These are phyloP conservation scores for Ilex paraguariensis DNA, from an alignment of 305 asterid species.

Conservation along the genomic window DNA sequence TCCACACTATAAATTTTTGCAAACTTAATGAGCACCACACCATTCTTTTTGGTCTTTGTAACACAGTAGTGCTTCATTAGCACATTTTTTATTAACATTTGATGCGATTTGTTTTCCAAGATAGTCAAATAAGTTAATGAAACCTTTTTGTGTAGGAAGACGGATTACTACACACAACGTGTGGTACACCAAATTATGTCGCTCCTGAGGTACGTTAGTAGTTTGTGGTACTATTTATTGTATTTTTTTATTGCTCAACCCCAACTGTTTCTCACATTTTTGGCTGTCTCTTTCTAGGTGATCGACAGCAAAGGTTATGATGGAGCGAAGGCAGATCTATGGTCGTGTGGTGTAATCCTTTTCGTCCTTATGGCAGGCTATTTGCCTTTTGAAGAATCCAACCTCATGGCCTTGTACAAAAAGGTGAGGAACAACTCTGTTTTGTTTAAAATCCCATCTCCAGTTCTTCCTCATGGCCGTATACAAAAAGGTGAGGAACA, in stretches of 20 bases:
- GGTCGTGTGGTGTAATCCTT: slow-evolving; percentile 99
- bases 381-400: slow-evolving; percentile 90
- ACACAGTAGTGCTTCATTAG: too few relatives aligned
- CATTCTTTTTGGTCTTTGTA: too few relatives aligned
- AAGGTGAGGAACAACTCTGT: slow-evolving; percentile 70
- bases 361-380: slow-evolving; percentile 97
- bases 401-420: slow-evolving; percentile 76
- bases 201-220: slow-evolving; percentile 81
- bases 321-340: slow-evolving; percentile 98
- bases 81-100: not conserved
- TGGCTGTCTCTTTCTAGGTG: slow-evolving; percentile 40
- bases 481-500: slow-evolving; percentile 69
- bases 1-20: too few relatives aligned
- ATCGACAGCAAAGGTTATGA: slow-evolving; percentile 93
- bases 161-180: slow-evolving; percentile 94
- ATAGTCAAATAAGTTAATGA: slow-evolving; percentile 8
- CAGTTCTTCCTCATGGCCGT: slow-evolving; percentile 44
- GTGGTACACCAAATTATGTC: slow-evolving; percentile 98
- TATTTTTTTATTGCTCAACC: slow-evolving; percentile 6
- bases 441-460: not conserved
- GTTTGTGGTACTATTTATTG: slow-evolving; percentile 13
- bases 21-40: too few relatives aligned
- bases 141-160: slow-evolving; percentile 60
- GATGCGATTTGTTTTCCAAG: not conserved
- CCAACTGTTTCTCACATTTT: slow-evolving; percentile 8